phyloP scores from a whole-genome alignment of 2,329 filamentous ascomycete genomes.

The Apiospora hydei region DNA sequence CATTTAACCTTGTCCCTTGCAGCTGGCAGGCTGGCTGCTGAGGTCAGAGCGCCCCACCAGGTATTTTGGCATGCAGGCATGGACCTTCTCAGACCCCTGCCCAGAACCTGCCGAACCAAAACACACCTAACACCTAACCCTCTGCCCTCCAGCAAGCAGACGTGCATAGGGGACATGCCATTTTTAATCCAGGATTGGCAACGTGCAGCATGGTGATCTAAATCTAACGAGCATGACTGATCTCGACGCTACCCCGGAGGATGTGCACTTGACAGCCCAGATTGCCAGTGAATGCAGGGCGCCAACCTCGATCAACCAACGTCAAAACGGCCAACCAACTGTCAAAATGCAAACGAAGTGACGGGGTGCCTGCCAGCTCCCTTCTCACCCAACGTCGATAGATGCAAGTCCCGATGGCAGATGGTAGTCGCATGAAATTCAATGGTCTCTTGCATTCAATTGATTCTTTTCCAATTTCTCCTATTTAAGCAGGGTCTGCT shows the following conservation, averaged over 20 bases:
- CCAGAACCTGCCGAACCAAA: neutral
- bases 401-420: neutral
- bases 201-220: neutral
- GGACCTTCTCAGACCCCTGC: neutral
- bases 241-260: neutral
- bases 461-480: neutral
- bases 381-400: neutral
- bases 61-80: neutral
- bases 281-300: neutral
- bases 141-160: neutral
- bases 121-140: neutral
- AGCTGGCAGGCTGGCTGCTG: neutral
- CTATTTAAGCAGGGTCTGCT: constrained; percentile 8
- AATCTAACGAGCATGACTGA: neutral
- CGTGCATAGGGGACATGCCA: neutral
- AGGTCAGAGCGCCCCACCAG: neutral
- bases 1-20: neutral
- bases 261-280: neutral
- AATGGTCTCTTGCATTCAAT: neutral
- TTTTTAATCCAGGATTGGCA: neutral
- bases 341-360: neutral
- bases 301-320: neutral
- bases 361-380: neutral
- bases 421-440: neutral
- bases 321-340: neutral